A percentile compares a stretch with the other conserved stretches of the same genome.
Conservation (phyloP, 2,329 filamentous ascomycete genomes). For the Calonectria naviculata region DNA sequence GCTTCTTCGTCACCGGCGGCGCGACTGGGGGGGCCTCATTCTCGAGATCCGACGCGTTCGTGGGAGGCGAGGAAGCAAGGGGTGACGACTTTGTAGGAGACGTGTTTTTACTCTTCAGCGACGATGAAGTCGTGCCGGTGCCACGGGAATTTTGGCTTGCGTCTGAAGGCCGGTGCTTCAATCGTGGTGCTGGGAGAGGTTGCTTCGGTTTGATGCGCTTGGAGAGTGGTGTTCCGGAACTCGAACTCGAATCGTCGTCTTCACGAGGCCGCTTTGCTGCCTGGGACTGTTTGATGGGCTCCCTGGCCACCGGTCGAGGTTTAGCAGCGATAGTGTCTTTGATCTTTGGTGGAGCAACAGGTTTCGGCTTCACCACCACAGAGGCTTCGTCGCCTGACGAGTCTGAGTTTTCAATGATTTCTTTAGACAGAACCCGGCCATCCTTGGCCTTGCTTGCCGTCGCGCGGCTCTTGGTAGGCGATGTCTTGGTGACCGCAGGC, state of each 20-base stretch:
- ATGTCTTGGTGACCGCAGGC: conserved; percentile 44
- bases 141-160: conserved; percentile 59
- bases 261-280: conserved; percentile 64
- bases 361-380: conserved; percentile 48
- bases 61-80: conserved; percentile 72
- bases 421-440: conserved; percentile 64
- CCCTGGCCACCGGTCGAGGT: conserved; percentile 40
- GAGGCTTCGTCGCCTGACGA: conserved; percentile 63
- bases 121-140: conserved; percentile 48
- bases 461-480: conserved; percentile 56
- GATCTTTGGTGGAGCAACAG: conserved; percentile 38
- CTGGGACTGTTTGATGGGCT: conserved; percentile 46
- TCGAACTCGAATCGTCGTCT: conserved; percentile 66
- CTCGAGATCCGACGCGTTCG: conserved; percentile 73
- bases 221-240: conserved; percentile 67
- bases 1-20: conserved; percentile 53
- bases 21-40: conserved; percentile 47
- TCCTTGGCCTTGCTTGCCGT: conserved; percentile 48
- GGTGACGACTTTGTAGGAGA: conserved; percentile 73
- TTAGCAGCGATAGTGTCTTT: conserved; percentile 48
- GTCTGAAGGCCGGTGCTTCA: conserved; percentile 62
- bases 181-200: conserved; percentile 43
- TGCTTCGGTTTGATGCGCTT: conserved; percentile 67
- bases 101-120: conserved; percentile 62
- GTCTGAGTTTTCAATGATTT: conserved; percentile 67